Percentiles rank a stretch among this genome's conserved stretches.
Conservation (phyloP, 2,329 filamentous ascomycete genomes). For the Fusarium sp. region DNA sequence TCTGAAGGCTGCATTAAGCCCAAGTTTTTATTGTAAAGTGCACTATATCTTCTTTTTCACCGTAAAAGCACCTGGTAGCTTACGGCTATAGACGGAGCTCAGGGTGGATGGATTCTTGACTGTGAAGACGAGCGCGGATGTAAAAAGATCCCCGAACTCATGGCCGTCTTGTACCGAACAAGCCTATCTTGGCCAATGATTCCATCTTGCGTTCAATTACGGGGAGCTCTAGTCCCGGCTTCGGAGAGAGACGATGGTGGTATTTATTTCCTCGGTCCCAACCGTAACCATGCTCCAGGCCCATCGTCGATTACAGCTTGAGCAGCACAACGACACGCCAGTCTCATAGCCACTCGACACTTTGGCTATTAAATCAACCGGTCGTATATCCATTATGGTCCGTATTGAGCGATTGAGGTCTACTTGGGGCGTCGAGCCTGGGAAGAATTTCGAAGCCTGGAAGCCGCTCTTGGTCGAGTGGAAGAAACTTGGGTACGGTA, state of each 20-base stretch:
- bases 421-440: not conserved
- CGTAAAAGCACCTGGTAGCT: not conserved
- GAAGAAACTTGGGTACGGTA: not conserved
- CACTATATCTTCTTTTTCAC: not conserved
- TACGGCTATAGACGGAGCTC: not conserved
- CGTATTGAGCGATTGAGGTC: not conserved
- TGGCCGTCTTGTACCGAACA: no score
- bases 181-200: no score
- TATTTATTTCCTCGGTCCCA: not conserved
- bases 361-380: not conserved
- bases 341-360: fast-evolving
- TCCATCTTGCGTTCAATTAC: no score
- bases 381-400: not conserved
- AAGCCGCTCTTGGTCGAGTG: not conserved
- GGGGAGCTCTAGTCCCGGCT: no score
- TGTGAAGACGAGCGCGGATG: not conserved
- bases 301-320: not conserved
- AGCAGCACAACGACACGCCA: not conserved
- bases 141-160: not conserved
- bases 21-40: no score
- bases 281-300: not conserved
- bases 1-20: no score
- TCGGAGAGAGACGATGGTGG: no score
- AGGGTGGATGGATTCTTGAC: not conserved
- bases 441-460: not conserved